Evolutionary conservation across 2,329 filamentous ascomycete species (phyloP), one percentile per base, ranked within the genome.

Genomic region (Aaosphaeria pasadenensis): DNA sequence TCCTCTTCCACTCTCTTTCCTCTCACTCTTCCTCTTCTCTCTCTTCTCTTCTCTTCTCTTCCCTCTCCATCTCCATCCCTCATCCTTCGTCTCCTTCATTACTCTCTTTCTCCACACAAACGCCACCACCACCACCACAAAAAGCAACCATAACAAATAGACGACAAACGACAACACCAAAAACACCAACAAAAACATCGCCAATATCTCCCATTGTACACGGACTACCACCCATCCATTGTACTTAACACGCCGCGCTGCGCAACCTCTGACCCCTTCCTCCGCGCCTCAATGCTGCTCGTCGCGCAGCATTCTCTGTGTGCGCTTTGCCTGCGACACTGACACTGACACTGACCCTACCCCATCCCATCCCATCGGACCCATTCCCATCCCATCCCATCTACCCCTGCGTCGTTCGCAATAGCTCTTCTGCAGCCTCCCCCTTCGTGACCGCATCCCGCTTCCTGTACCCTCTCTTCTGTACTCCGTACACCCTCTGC

Each of bases 241-340:
- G 9, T 9, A 36, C 7, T 36, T 36, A n/a, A 9, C n/a, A 9
- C 33, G 9, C 33, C 33, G 33, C 9, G 17, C 17, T 24, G 17
- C 17, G 17, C 17, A 24, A 24, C 17, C 17, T 36, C 33, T 9
- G 2, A 9, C 33, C 33, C 32, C n/a, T 6, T 30, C 7, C 33
- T 39, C n/a, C 32, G 41, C 49, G 46, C 47, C 56, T 59, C 59
- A 56, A 65, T 66, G 41, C 62, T 62, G 60, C 61, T 59, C 60
- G 49, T 38, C 49, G 51, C 50, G 54, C 57, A 50, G 53, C 55
- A 52, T 41, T 47, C 48, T 54, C 55, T 61, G 57, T 58, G 61
- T 55, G 63, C 56, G 64, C 58, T 62, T 60, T 64, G 55, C 53
- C 54, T 60, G 62, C 60, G 60, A 64, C 63, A 58, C 60, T 63